Conservation (phyloP, 768 basidiomycete species). For the Strobilomyces dryophilus region DNA sequence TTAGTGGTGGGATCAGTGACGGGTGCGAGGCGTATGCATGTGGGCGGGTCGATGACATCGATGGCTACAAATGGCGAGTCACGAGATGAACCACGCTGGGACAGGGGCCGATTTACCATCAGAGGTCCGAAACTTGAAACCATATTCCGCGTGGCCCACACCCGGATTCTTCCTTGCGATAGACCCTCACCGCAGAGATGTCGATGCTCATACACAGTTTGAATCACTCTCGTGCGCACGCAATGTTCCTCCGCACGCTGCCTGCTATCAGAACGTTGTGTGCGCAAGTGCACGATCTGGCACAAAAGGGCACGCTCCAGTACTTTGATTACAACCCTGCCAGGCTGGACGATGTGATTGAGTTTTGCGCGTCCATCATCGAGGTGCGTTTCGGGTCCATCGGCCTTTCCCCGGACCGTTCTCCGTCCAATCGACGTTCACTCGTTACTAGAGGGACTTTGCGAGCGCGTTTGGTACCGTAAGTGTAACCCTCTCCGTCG, state of each 20-base stretch:
- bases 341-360: conserved; percentile 63
- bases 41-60: background rate
- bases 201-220: background rate
- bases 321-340: conserved; percentile 86
- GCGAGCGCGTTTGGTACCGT: conserved; percentile 62
- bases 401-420: background rate
- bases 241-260: conserved; percentile 75
- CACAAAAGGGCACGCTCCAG: conserved; percentile 66
- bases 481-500: conserved; percentile 21
- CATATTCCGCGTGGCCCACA: conserved; percentile 3
- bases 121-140: background rate
- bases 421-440: background rate
- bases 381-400: conserved; percentile 42
- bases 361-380: conserved; percentile 75
- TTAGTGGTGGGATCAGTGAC: background rate
- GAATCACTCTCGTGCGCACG: conserved; percentile 24
- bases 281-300: conserved; percentile 70
- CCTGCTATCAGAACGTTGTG: conserved; percentile 91
- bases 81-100: background rate
- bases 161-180: background rate
- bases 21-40: background rate
- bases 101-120: conserved; percentile 12
- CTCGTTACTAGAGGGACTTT: conserved; percentile 67
- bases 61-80: background rate
- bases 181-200: background rate